Base-by-base conservation (phyloP, 2,329 filamentous ascomycete species). In the Trichoderma simmonsii region DNA sequence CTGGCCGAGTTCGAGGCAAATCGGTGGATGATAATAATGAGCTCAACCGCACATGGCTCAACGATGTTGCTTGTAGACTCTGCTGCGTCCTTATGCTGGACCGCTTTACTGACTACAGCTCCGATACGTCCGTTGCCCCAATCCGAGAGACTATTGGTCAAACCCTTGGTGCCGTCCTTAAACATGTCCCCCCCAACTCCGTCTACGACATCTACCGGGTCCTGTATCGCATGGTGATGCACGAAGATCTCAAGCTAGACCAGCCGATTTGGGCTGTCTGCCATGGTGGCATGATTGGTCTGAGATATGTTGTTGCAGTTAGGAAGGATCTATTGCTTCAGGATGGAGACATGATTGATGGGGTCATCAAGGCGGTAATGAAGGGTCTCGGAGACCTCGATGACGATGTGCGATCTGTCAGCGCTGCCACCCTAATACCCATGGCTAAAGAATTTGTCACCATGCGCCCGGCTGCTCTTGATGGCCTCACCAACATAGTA, bases 31-130 rank as follows among this genome's bases (percentile, higher is more conserved):
- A 97, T 77, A 99, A 99, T 78, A 89, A 97, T 77, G 79, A 82
- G 1, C 85, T 93, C 59, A 99, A 98, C 77, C 89, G 91, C 73
- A 88, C 86, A 79, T 99, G 94, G 94, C 88, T 99, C 24, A 93
- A 98, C 78, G 95, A 99, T 78, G 86, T 99, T 66, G 94, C 95
- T n/a, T 98, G 95, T 78, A 92, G 96, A 30, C 88, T 99, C 63
- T 95, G 95, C 81, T 97, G 93, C 79, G 95, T 99, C 67, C 91
- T 99, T 77, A 98, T 99, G 91, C 90, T 99, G 18, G 96, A 99
- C 82, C 91, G 95, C 68, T 99, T 99, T 79, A 97, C 95, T 71
- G 96, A 99, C 79, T 99, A 98, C 83, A 96, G 97, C 72, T 97
- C 95, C 6, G 96, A 99, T 81, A 99, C 94, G 68, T 97, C 97